A percentile compares a stretch with the other conserved stretches of the same genome.
phyloP scores from a whole-genome alignment of 2,329 filamentous ascomycete species.

The Lachnellula hyalina region DNA sequence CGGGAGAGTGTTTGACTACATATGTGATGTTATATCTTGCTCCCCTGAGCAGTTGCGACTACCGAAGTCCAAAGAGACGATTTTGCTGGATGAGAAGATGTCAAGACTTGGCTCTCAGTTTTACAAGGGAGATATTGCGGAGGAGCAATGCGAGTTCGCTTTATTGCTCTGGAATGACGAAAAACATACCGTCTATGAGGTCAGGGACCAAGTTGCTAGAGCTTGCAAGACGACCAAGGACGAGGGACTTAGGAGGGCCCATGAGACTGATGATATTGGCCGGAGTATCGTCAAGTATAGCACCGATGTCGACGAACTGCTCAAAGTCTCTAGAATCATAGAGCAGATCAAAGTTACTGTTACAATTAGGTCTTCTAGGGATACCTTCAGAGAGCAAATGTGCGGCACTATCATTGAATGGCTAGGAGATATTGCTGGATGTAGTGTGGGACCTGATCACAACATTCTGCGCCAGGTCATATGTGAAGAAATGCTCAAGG shows the following conservation, averaged over 20 bases:
- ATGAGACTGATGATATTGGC: slow-evolving; percentile 85
- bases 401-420: slow-evolving; percentile 96
- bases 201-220: slow-evolving; percentile 81
- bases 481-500: slow-evolving; percentile 84
- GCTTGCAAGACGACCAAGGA: slow-evolving; percentile 70
- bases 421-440: slow-evolving; percentile 88
- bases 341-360: slow-evolving; percentile 96
- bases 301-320: slow-evolving; percentile 63
- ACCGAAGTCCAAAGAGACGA: slow-evolving; percentile 75
- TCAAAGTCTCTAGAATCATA: slow-evolving; percentile 77
- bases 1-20: slow-evolving; percentile 80
- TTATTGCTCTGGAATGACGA: slow-evolving; percentile 96
- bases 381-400: slow-evolving; percentile 98
- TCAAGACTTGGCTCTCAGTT: slow-evolving; percentile 74
- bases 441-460: slow-evolving; percentile 74
- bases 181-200: slow-evolving; percentile 92
- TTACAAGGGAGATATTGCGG: slow-evolving; percentile 59
- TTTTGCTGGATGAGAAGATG: slow-evolving; percentile 72
- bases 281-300: slow-evolving; percentile 78
- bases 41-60: slow-evolving; percentile 91
- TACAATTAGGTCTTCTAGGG: slow-evolving; percentile 85
- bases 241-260: slow-evolving; percentile 69
- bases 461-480: slow-evolving; percentile 74
- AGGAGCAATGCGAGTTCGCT: slow-evolving; percentile 69
- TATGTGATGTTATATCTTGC: slow-evolving; percentile 97